Conservation (phyloP, 2,329 filamentous ascomycete species). For the Venturia nashicola region DNA sequence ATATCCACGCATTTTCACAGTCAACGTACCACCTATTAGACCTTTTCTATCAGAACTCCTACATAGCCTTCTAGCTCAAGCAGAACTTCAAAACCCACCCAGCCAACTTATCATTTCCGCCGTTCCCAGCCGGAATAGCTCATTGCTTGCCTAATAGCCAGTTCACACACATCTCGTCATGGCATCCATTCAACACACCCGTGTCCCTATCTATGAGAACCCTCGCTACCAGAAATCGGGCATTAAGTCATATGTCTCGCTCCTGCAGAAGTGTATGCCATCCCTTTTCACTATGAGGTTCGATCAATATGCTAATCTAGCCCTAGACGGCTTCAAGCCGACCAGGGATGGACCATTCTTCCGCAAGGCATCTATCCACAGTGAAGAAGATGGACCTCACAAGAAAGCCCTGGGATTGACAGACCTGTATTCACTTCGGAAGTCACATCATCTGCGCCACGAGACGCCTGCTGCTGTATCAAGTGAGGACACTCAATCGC, state of each 20-base stretch:
- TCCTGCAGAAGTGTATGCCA: conserved; percentile 42
- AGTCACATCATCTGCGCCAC: conserved; percentile 15
- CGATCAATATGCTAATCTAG: not conserved
- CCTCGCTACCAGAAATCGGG: conserved; percentile 26
- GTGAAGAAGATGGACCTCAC: conserved; percentile 29
- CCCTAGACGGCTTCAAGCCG: conserved; percentile 41
- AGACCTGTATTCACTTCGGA: conserved; percentile 14
- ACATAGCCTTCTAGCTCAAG: not conserved
- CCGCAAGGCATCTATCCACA: conserved; percentile 27
- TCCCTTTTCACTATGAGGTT: not conserved
- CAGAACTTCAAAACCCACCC: not conserved
- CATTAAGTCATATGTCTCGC: conserved; percentile 49
- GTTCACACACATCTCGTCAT: not conserved
- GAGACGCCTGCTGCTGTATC: not conserved
- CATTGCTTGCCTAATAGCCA: not conserved
- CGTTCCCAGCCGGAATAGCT: not conserved
- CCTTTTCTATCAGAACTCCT: not conserved
- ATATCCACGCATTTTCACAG: not conserved
- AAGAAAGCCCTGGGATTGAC: not conserved
- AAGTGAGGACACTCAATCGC: not conserved
- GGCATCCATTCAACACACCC: not conserved
- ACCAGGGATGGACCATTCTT: conserved; percentile 51
- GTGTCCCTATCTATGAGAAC: conserved; percentile 14
- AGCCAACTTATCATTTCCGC: not conserved
- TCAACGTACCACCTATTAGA: not conserved